These are phyloP conservation scores for Tulasnella sp. DNA, from an alignment of 768 basidiomycete genomes.

Conservation along the genomic window DNA sequence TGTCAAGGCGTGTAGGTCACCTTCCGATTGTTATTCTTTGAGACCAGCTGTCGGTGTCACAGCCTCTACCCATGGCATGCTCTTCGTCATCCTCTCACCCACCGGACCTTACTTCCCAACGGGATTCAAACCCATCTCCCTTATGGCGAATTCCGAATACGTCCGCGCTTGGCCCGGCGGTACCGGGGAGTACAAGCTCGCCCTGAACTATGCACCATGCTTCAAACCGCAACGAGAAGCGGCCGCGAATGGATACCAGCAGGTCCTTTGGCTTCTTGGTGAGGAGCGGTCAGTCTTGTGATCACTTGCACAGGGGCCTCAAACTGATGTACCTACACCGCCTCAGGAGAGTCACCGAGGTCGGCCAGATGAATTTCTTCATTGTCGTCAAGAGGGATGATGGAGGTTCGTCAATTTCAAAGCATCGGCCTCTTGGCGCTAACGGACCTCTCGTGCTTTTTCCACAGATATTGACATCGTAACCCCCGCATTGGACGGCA, in stretches of 20 bases:
- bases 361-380: conserved; percentile 75
- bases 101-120: conserved; percentile 41
- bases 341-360: conserved; percentile 35
- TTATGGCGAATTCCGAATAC: conserved; percentile 61
- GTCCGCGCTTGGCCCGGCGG: conserved; percentile 82
- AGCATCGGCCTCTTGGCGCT: background rate
- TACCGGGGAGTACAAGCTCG: conserved; percentile 43
- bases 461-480: conserved; percentile 61
- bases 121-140: conserved; percentile 40
- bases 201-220: conserved; percentile 49
- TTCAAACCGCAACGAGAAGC: conserved; percentile 57
- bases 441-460: background rate
- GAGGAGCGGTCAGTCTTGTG: conserved; percentile 30
- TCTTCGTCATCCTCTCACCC: conserved; percentile 74
- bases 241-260: conserved; percentile 53
- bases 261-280: conserved; percentile 68
- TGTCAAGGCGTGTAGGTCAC: background rate
- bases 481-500: conserved; percentile 82
- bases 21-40: background rate
- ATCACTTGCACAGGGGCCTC: background rate
- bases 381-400: conserved; percentile 44
- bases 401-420: conserved; percentile 33
- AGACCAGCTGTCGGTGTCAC: conserved; percentile 39
- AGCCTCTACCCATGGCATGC: conserved; percentile 65
- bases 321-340: conserved; percentile 21